phyloP scores from a whole-genome alignment of 306 rosid species.

The Argentina anserina region DNA sequence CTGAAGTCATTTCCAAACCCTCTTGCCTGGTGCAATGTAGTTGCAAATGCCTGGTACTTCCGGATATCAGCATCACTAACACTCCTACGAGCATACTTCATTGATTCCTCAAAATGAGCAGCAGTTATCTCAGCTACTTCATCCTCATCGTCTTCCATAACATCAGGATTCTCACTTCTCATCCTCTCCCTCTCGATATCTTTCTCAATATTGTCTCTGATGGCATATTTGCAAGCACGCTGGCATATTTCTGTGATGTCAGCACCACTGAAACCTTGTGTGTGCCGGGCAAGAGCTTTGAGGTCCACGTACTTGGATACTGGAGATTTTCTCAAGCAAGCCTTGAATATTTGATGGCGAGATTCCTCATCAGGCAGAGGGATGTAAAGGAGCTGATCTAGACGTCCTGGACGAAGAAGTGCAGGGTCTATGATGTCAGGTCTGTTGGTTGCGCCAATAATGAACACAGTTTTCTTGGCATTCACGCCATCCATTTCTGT shows the following conservation, averaged over 20 bases:
- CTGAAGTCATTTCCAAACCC: slow-evolving; percentile 23
- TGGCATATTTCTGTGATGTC: slow-evolving; percentile 36
- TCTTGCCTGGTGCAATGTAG: slow-evolving; percentile 29
- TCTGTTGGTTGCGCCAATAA: slow-evolving; percentile 43
- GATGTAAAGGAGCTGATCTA: slow-evolving; percentile 34
- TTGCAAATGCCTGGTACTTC: slow-evolving; percentile 30
- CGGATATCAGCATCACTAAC: slow-evolving; percentile 22
- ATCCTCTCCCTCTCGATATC: slow-evolving; percentile 33
- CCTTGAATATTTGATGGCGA: slow-evolving; percentile 27
- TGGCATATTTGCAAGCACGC: slow-evolving; percentile 37
- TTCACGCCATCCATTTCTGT: slow-evolving; percentile 34
- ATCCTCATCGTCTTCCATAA: slow-evolving; percentile 28
- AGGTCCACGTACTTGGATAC: slow-evolving; percentile 27
- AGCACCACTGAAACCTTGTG: slow-evolving; percentile 30
- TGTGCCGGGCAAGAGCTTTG: slow-evolving; percentile 29
- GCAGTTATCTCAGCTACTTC: slow-evolving; percentile 27
- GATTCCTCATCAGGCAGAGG: slow-evolving; percentile 35
- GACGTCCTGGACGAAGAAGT: slow-evolving; percentile 48
- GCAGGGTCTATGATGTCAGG: slow-evolving; percentile 51
- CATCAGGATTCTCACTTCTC: slow-evolving; percentile 23
- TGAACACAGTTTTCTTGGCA: slow-evolving; percentile 33
- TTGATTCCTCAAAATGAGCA: slow-evolving; percentile 29
- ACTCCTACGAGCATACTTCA: slow-evolving; percentile 33
- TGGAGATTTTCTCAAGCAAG: slow-evolving; percentile 36
- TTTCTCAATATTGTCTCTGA: slow-evolving; percentile 28